These are phyloP conservation scores for Phialophora macrospora DNA, from an alignment of 2,329 filamentous ascomycete genomes.

Conservation along the genomic window DNA sequence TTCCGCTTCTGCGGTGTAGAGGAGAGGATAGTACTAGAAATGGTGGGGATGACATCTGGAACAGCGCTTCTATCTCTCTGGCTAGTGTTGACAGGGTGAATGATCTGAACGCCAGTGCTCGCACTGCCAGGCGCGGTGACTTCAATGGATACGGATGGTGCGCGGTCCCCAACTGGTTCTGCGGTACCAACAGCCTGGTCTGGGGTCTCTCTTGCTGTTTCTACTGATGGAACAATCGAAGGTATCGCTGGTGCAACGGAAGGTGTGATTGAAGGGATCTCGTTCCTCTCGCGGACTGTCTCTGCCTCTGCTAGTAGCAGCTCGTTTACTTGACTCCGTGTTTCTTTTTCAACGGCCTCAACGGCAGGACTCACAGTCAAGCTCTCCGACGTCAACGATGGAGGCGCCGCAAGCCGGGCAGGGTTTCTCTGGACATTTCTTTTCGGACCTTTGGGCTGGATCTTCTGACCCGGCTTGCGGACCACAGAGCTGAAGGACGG, in stretches of 20 bases:
- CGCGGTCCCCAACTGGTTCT: background rate
- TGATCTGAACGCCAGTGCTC: slow-evolving; percentile 18
- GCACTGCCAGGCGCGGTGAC: slow-evolving; percentile 17
- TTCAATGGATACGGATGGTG: slow-evolving; percentile 19
- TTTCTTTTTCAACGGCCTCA: slow-evolving; percentile 18
- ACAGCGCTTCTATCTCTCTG: background rate
- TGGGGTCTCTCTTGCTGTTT: slow-evolving; percentile 20
- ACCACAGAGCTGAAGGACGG: slow-evolving; percentile 61
- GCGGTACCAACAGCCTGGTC: slow-evolving; percentile 2
- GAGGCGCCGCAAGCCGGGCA: slow-evolving; percentile 58
- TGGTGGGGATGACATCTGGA: slow-evolving; percentile 24
- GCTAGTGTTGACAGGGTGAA: slow-evolving; percentile 13
- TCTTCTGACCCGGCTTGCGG: slow-evolving; percentile 71
- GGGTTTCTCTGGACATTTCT: slow-evolving; percentile 34
- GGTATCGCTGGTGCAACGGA: slow-evolving; percentile 20
- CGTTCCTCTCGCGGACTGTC: slow-evolving; percentile 18
- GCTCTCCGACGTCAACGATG: slow-evolving; percentile 42
- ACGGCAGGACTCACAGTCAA: slow-evolving; percentile 24
- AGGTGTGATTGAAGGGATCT: slow-evolving; percentile 23
- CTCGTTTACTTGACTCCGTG: slow-evolving; percentile 15
- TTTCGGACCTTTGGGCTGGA: slow-evolving; percentile 69
- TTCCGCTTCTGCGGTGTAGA: slow-evolving; percentile 14
- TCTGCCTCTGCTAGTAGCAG: slow-evolving; percentile 9
- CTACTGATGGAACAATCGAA: slow-evolving; percentile 16
- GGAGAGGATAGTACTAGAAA: slow-evolving; percentile 18